Percentiles rank a stretch among this genome's conserved stretches.
phyloP scores from a whole-genome alignment of 1,284 basidiomycete genomes.

The Puccinia horiana region DNA sequence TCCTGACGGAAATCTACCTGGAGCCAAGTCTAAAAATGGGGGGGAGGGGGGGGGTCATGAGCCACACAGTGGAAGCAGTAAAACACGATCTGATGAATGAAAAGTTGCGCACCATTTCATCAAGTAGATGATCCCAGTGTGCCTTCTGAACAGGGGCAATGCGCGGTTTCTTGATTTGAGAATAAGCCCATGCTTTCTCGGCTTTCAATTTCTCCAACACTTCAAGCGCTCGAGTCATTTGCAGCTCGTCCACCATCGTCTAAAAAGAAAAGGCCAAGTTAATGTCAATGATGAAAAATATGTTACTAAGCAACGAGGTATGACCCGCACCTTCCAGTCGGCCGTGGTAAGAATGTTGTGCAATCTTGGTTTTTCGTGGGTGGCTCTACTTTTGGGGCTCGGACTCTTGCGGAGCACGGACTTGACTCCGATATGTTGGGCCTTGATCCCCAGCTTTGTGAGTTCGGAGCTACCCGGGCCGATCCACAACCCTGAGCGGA shows the following conservation, averaged over 20 bases:
- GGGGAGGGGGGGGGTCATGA: background rate
- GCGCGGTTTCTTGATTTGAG: slow-evolving; percentile 92
- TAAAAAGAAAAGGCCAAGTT: slow-evolving; percentile 23
- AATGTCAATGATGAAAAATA: background rate
- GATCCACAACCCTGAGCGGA: slow-evolving; percentile 43
- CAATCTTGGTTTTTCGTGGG: slow-evolving; percentile 12
- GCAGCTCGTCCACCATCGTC: slow-evolving; percentile 51
- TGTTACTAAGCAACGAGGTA: slow-evolving; percentile 41
- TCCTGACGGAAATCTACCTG: slow-evolving; percentile 93
- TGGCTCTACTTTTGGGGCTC: background rate
- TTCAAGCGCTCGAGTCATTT: slow-evolving; percentile 71
- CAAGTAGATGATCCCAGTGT: slow-evolving; percentile 93
- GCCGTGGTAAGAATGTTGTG: slow-evolving; percentile 53
- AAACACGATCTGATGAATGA: background rate
- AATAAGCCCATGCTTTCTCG: slow-evolving; percentile 81
- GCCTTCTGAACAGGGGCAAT: slow-evolving; percentile 78
- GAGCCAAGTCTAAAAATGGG: slow-evolving; percentile 79
- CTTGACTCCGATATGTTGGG: slow-evolving; percentile 40
- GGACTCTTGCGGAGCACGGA: slow-evolving; percentile 17
- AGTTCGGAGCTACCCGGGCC: slow-evolving; percentile 37
- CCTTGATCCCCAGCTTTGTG: slow-evolving; percentile 37
- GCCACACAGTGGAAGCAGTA: background rate
- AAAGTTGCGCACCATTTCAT: slow-evolving; percentile 77
- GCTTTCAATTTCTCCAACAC: slow-evolving; percentile 81
- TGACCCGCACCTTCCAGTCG: slow-evolving; percentile 53